Base-by-base conservation (phyloP, 257 asterid genomes). In the Primulina huaijiensis region DNA sequence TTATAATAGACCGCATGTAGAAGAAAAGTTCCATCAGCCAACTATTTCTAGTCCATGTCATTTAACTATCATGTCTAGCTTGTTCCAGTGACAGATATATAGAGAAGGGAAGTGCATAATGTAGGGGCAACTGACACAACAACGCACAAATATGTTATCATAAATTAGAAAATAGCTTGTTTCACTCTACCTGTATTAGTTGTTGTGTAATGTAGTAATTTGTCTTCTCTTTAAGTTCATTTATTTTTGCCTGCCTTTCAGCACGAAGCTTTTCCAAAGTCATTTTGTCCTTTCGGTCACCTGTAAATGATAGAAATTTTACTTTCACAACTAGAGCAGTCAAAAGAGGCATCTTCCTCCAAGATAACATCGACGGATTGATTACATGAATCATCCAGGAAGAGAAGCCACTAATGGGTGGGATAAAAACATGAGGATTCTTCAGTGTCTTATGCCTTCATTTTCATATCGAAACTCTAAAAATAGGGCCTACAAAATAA, bases 141-240 rank as follows among this genome's bases (percentile, higher is more conserved):
- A 59, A 21, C 31, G 23, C 33, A 30, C 8, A 33, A 43, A 16
- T 10, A 25, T 8, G 33, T 68, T 29, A 67, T 62, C 30, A 19
- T 33, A 72, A 67, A 17, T 50, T 66, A 43, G 74, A 23, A 57
- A 63, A 53, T 6, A 27, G 57, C 8, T 29, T 27, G 62, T 31
- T 21, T 34, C 63, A 10, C 23, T 63, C 65, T 77, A 92, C 97
- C 96, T 92, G 95, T 79, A 92, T 92, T 65, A 92, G 83, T 80
- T 88, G 97, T 81, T 90, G 98, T 16, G 96, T 90, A 2, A 65
- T 74, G 77, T 92, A 92, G 83, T 85, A 92, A 71, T 92, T 92
- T 43, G 97, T 84, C 79, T 80, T 90, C 87, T 92, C 98, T 80
- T 92, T 92, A 68, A 92, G 85, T 78, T 92, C 98, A 77, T 92